Evolutionary conservation across 257 asterid species (phyloP), one percentile per base, ranked within the genome.

Genomic region (Petunia secreta): DNA sequence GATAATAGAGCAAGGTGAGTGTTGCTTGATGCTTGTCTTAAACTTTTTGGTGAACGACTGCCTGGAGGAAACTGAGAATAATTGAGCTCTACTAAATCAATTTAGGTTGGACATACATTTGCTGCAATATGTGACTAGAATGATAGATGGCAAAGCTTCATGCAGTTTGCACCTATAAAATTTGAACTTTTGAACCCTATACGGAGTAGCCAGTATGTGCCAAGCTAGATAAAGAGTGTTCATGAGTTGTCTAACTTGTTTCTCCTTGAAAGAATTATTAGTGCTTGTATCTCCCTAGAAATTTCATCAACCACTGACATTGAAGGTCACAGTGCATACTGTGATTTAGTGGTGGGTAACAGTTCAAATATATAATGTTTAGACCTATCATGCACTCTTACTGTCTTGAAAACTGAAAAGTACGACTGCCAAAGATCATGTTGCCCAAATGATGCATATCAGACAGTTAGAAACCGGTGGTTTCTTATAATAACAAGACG

Each of bases 271-370:
- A 71, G 60, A 71, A 5, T 10, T 7, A 10, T 71, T 71, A 46
- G 11, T 34, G 77, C 60, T 48, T 71, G 25, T 71, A 46, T 71
- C 34, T 48, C 58, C 41, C 25, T 69, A 69, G 76, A 69, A 2
- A 69, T 9, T 2, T 4, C 40, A 69, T 46, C 43, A 46, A 9
- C 41, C 58, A 46, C 41, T 8, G 76, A 25, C 76, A 46, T 69
- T 69, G 59, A 46, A 9, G 57, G 39, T 68, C 2, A 8, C 57
- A 68, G 76, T 68, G 76, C 58, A 44, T 44, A 16, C 3, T 16
- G 40, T n/a, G 57, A 44, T 68, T 16, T 68, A 43, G 2, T 44
- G 40, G 75, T 68, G 4, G 1, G 44, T 44, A 68, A 68, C 9
- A 43, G 9, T 16, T 68, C 4, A 16, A 1, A 44, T 37, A 16